phyloP scores from a whole-genome alignment of 2,329 filamentous ascomycete genomes.

The Monosporascus sp. region DNA sequence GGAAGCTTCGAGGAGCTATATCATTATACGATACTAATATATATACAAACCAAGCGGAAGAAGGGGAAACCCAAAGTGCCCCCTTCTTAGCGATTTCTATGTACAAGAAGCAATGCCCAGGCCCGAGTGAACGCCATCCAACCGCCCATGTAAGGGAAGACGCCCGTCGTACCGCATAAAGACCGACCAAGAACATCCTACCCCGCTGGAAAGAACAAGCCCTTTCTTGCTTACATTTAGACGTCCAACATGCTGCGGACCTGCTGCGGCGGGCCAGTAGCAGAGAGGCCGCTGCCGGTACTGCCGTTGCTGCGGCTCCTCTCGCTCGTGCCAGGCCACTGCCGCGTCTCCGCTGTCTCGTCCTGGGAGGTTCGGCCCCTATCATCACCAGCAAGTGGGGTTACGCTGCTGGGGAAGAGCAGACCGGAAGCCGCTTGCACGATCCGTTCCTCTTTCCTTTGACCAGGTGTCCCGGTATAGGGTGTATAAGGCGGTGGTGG shows the following conservation, averaged over 20 bases:
- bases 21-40: background rate
- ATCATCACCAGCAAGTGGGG: conserved; percentile 27
- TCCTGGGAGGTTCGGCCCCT: conserved; percentile 15
- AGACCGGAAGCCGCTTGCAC: conserved; percentile 38
- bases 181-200: too few species aligned
- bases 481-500: conserved; percentile 23
- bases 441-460: conserved; percentile 39
- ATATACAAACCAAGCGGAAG: too few species aligned
- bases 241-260: conserved; percentile 55
- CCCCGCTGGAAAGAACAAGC: too few species aligned
- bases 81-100: too few species aligned
- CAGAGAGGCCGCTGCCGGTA: conserved; percentile 40
- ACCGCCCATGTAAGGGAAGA: too few species aligned
- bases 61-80: too few species aligned
- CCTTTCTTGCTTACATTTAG: conserved; percentile 20
- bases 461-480: conserved; percentile 40
- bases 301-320: conserved; percentile 43
- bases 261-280: conserved; percentile 46
- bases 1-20: background rate
- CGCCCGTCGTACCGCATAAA: background rate
- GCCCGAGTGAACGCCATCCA: too few species aligned
- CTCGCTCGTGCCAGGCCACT: conserved; percentile 26
- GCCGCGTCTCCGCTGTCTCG: background rate
- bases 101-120: too few species aligned
- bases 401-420: conserved; percentile 41